Conservation (phyloP, 2,329 filamentous ascomycete species). For the Fusarium chaquense region DNA sequence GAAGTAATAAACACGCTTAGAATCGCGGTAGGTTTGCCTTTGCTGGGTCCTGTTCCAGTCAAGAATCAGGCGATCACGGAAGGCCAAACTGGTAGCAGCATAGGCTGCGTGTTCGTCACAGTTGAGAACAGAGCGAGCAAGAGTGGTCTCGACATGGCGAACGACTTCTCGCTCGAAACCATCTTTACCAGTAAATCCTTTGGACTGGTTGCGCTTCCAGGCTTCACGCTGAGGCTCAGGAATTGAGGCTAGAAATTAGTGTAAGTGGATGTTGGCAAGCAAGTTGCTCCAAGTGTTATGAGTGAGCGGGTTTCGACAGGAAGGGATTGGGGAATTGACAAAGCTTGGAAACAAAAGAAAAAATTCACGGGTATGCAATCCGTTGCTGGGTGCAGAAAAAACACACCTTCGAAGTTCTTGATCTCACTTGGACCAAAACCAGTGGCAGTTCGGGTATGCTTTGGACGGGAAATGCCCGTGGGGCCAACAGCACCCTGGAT, state of each 20-base stretch:
- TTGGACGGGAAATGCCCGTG: slow-evolving; percentile 85
- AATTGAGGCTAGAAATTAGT: slow-evolving; percentile 70
- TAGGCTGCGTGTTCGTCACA: slow-evolving; percentile 97
- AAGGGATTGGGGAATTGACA: neutral
- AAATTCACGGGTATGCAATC: neutral
- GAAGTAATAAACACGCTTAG: slow-evolving; percentile 96
- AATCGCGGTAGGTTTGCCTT: slow-evolving; percentile 88
- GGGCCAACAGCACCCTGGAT: slow-evolving; percentile 89
- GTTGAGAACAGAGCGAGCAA: slow-evolving; percentile 97
- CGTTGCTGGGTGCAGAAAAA: neutral
- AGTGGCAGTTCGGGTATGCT: slow-evolving; percentile 97
- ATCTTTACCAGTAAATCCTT: slow-evolving; percentile 81
- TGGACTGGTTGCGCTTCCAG: slow-evolving; percentile 73
- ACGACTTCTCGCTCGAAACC: slow-evolving; percentile 90
- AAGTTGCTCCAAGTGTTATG: neutral
- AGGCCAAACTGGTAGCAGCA: slow-evolving; percentile 88
- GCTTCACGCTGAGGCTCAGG: slow-evolving; percentile 88
- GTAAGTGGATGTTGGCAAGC: slow-evolving; percentile 20
- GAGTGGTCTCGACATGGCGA: slow-evolving; percentile 93
- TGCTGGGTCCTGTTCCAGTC: slow-evolving; percentile 99
- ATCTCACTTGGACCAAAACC: slow-evolving; percentile 92
- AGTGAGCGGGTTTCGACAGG: neutral
- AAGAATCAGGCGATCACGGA: slow-evolving; percentile 91
- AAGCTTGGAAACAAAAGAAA: neutral
- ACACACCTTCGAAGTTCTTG: slow-evolving; percentile 87